Percentiles rank a stretch among this genome's conserved stretches.
These are phyloP conservation scores for Ophiocordyceps robertsii DNA, from an alignment of 2,329 filamentous ascomycete species.

Conservation along the genomic window DNA sequence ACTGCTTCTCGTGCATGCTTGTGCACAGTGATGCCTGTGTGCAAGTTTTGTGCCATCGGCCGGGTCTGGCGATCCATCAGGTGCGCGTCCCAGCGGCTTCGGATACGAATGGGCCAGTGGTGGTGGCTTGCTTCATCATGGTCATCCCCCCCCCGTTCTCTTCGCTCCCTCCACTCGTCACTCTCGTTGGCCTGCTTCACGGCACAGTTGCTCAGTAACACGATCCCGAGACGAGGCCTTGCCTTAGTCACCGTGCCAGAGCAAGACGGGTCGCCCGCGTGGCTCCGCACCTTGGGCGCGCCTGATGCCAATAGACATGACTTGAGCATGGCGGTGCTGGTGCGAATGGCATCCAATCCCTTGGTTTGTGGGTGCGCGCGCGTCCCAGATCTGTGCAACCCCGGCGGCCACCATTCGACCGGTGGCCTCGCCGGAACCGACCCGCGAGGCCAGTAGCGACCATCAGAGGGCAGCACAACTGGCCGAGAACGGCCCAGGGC, in stretches of 20 bases:
- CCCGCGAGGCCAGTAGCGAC: constrained; percentile 2
- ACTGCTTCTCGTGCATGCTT: not conserved
- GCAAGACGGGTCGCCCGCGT: not conserved
- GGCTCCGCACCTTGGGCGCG: not conserved
- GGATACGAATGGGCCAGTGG: not conserved
- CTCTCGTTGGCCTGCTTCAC: not conserved
- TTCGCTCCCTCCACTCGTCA: not conserved
- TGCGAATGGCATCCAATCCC: not conserved
- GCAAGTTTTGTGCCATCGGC: not conserved
- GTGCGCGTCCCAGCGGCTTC: not conserved
- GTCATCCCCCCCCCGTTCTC: not conserved
- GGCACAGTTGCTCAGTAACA: not conserved
- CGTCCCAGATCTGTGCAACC: constrained; percentile 1
- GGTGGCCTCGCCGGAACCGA: constrained; percentile 2
- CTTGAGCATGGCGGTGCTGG: not conserved
- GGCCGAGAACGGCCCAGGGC: not conserved
- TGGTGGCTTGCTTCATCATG: too few relatives aligned
- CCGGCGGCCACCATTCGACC: not conserved
- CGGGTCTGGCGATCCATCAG: not conserved
- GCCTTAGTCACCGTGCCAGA: not conserved
- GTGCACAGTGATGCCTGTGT: not conserved
- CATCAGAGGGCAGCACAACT: not conserved
- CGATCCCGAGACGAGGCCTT: not conserved
- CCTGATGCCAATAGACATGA: not conserved
- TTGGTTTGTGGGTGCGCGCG: not conserved